Evolutionary conservation across 257 asterid genomes (phyloP).

Genomic region (Plectranthus barbatus): DNA sequence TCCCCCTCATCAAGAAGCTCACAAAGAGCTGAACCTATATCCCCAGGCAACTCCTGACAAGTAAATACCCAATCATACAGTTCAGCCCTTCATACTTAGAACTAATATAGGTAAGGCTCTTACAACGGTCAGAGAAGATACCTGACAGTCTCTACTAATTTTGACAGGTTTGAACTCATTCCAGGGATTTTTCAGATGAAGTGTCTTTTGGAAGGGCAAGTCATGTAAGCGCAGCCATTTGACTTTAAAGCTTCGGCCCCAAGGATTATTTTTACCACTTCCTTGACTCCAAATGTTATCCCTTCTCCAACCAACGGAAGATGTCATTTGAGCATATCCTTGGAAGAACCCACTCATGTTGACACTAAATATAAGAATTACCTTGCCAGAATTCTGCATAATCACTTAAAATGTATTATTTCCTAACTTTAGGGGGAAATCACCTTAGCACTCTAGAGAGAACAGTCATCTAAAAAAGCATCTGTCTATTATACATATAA

Average conservation of each 20-base stretch:
- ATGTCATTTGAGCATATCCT: constrained; percentile 97
- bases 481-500: constrained; percentile 18
- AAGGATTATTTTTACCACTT: constrained; percentile 61
- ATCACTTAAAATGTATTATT: constrained; percentile 37
- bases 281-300: constrained; percentile 83
- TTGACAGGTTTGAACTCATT: constrained; percentile 87
- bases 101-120: constrained; percentile 8
- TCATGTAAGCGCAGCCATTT: constrained; percentile 75
- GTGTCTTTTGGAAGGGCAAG: constrained; percentile 82
- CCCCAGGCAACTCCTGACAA: constrained; percentile 82
- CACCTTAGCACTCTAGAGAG: constrained; percentile 15
- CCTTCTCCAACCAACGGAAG: constrained; percentile 81
- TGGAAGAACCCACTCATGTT: constrained; percentile 97
- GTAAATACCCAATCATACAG: constrained; percentile 19
- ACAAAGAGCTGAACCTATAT: constrained; percentile 90
- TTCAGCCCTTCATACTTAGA: neutral
- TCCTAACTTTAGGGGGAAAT: constrained; percentile 18
- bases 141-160: constrained; percentile 98
- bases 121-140: constrained; percentile 23
- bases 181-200: constrained; percentile 90
- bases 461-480: constrained; percentile 12
- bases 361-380: constrained; percentile 93
- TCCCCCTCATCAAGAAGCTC: constrained; percentile 71
- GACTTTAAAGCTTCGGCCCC: constrained; percentile 89
- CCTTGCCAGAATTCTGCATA: constrained; percentile 91